Base-by-base conservation (phyloP, 2,329 filamentous ascomycete species). In the Botrytis sinoallii region DNA sequence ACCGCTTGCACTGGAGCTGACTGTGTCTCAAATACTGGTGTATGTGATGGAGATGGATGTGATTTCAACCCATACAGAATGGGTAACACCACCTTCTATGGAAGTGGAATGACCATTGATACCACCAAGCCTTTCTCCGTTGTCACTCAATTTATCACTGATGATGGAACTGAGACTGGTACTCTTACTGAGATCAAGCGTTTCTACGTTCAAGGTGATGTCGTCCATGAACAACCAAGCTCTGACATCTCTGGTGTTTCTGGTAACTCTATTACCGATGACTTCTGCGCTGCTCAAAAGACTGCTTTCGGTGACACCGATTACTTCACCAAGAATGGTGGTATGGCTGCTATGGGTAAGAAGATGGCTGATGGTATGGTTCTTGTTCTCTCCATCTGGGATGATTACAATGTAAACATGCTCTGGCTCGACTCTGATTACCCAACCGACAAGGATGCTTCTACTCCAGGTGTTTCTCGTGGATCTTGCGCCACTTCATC, bases 321-420 rank as follows among this genome's bases (percentile, higher is more conserved):
- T 75, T 81, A 83, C 74, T 92, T 90, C 83, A 79, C 82, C 52
- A 79, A 83, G 59, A 83, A 86, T 44, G 90, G 89, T 68, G 90
- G 89, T 38, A 81, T 90, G 77, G 79, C 83, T 7, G 81, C 81
- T 44, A 88, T 92, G 85, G 85, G 86, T 74, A 79, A 84, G 1
- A 89, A 88, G 35, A 82, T 92, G 61, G 80, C 81, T 6, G 78
- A 88, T 12, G 78, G 78, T 63, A 89, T 91, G 88, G 90, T 91
- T 61, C 84, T 92, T 16, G 88, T 90, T 77, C 85, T 92, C 84
- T 86, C 84, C 70, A 84, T 90, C 77, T 87, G 86, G 86, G 80
- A 83, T 70, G 83, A 84, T 75, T 86, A 91, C 82, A 81, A 86
- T 73, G 83, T 88, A 79, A 85, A 90, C 83, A 93, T 93, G 90